phyloP scores from a whole-genome alignment of 2,329 filamentous ascomycete genomes.

The Sporothrix pallida region DNA sequence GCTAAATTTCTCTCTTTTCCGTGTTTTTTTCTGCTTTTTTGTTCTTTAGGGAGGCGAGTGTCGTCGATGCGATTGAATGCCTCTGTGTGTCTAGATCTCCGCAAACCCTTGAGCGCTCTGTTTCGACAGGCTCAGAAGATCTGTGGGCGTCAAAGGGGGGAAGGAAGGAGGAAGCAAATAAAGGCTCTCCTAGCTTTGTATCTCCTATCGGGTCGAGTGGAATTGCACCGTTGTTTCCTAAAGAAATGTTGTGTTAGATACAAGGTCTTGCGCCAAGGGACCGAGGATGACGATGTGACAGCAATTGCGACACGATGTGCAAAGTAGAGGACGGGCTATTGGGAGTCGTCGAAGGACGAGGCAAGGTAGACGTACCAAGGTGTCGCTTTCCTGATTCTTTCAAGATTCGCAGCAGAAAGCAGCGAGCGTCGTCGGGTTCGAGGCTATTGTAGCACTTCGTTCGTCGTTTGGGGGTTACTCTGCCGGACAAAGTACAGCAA shows the following conservation, averaged over 20 bases:
- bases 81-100: slow-evolving; percentile 36
- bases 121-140: slow-evolving; percentile 35
- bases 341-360: too few relatives aligned
- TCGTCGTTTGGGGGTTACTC: slow-evolving; percentile 23
- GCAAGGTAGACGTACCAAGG: slow-evolving; percentile 8
- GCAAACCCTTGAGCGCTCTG: slow-evolving; percentile 38
- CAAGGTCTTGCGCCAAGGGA: neutral
- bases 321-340: neutral
- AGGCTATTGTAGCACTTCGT: slow-evolving; percentile 10
- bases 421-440: slow-evolving; percentile 35
- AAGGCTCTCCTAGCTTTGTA: neutral
- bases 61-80: slow-evolving; percentile 30
- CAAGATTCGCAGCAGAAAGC: slow-evolving; percentile 35
- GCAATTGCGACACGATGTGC: neutral
- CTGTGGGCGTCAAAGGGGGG: slow-evolving; percentile 36
- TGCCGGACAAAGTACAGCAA: slow-evolving; percentile 15
- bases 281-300: neutral
- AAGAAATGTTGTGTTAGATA: slow-evolving; percentile 10
- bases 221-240: slow-evolving; percentile 25
- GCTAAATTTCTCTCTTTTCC: slow-evolving; percentile 23
- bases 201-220: slow-evolving; percentile 3
- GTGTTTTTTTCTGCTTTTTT: slow-evolving; percentile 26
- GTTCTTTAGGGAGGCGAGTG: slow-evolving; percentile 23
- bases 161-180: neutral
- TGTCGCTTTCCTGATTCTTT: neutral